Percentiles rank a stretch among this genome's conserved stretches.
phyloP scores from a whole-genome alignment of 305 asterid genomes.

The Solanum aculeatissimum region DNA sequence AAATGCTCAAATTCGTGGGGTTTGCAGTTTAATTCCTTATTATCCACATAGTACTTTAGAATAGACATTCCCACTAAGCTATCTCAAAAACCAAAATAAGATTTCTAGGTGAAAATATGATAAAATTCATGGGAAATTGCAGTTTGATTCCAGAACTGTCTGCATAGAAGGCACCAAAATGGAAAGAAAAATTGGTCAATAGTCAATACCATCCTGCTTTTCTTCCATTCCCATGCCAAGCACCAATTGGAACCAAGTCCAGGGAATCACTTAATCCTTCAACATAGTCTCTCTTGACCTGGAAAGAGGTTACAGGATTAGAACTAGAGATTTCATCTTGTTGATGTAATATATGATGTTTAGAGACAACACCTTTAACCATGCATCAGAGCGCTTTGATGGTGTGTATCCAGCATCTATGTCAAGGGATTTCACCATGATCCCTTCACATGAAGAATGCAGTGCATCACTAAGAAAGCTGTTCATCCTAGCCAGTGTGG shows the following conservation, averaged over 20 bases:
- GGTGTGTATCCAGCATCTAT: slow-evolving; percentile 74
- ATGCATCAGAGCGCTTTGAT: slow-evolving; percentile 86
- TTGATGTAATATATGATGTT: background rate
- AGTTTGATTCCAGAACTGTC: background rate
- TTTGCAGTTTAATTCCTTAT: background rate
- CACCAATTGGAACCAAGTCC: slow-evolving; percentile 95
- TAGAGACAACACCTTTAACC: slow-evolving; percentile 58
- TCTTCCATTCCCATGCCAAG: slow-evolving; percentile 95
- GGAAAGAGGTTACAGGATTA: slow-evolving; percentile 9
- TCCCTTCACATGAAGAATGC: slow-evolving; percentile 77
- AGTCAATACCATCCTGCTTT: slow-evolving; percentile 86
- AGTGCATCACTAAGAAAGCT: slow-evolving; percentile 59
- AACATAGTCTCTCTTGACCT: slow-evolving; percentile 87
- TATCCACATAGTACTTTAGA: background rate
- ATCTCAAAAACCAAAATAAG: background rate
- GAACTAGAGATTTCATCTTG: background rate
- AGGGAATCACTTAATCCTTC: slow-evolving; percentile 77
- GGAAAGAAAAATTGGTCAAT: background rate
- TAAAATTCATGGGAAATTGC: background rate
- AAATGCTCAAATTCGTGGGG: background rate
- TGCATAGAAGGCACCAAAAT: background rate
- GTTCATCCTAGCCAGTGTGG: slow-evolving; percentile 46
- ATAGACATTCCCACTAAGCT: background rate
- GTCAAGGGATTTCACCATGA: slow-evolving; percentile 84
- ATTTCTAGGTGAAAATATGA: background rate